Conservation (phyloP, 352 stramenopile species). For the Blastocystis hominis region DNA sequence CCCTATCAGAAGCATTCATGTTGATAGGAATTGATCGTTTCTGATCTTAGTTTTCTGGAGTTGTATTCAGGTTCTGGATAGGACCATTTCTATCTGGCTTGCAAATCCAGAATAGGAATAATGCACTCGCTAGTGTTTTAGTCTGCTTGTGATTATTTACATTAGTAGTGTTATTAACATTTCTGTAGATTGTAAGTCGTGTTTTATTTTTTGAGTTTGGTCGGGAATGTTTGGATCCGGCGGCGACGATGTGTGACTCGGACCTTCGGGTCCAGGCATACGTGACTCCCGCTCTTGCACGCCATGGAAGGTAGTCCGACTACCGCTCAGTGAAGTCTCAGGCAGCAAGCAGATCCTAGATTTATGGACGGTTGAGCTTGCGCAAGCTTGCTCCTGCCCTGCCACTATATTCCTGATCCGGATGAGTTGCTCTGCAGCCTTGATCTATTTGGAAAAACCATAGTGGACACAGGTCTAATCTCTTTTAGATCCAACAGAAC, state of each 20-base stretch:
- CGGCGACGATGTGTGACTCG: neutral
- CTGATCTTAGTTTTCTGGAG: neutral
- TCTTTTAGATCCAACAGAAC: neutral
- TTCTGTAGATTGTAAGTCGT: neutral
- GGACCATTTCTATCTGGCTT: neutral
- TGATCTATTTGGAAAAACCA: conserved; percentile 42
- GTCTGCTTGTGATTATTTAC: neutral
- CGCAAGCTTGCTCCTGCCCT: conserved; percentile 54
- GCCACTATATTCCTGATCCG: conserved; percentile 58
- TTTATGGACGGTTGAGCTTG: conserved; percentile 56
- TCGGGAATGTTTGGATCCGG: neutral
- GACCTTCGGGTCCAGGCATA: neutral
- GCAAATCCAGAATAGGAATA: neutral
- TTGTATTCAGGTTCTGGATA: neutral
- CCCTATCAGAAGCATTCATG: conserved; percentile 13
- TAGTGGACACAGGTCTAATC: conserved; percentile 45
- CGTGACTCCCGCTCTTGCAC: conserved; percentile 56
- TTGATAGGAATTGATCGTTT: neutral
- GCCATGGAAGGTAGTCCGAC: conserved; percentile 56
- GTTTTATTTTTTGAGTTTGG: neutral
- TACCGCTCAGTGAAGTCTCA: conserved; percentile 56
- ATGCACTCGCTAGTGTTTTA: conserved; percentile 26
- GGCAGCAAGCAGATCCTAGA: conserved; percentile 57
- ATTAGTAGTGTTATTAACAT: conserved; percentile 39
- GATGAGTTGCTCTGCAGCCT: conserved; percentile 58